These are phyloP conservation scores for Kodamaea sp. DNA, from an alignment of 1,139 yeast genomes.

Conservation along the genomic window DNA sequence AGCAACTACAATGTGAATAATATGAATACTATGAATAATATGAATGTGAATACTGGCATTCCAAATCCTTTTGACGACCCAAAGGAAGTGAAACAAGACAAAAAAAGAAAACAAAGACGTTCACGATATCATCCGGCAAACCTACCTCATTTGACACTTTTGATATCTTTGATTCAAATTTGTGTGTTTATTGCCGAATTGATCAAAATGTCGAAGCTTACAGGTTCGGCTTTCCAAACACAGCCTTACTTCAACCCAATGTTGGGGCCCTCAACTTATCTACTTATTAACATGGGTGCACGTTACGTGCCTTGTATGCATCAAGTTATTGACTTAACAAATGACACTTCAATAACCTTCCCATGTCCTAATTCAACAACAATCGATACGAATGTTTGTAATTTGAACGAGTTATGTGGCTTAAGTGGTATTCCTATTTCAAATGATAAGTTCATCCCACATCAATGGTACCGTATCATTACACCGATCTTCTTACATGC, in stretches of 20 bases:
- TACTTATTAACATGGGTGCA: slow-evolving; percentile 68
- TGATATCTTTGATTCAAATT: slow-evolving; percentile 50
- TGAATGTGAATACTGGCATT: no score
- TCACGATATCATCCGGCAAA: slow-evolving; percentile 45
- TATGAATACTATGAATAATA: no score
- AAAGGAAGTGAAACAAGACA: no score
- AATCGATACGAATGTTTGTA: slow-evolving; percentile 52
- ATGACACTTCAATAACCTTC: slow-evolving; percentile 43
- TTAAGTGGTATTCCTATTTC: slow-evolving; percentile 43
- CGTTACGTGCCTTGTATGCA: slow-evolving; percentile 74
- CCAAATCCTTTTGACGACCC: no score
- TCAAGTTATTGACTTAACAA: slow-evolving; percentile 47
- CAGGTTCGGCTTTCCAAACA: slow-evolving; percentile 69
- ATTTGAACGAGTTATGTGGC: slow-evolving; percentile 60
- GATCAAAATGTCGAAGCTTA: slow-evolving; percentile 52
- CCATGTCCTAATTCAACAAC: slow-evolving; percentile 74
- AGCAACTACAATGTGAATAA: no score
- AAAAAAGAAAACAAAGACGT: slow-evolving; percentile 14
- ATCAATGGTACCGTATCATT: slow-evolving; percentile 70
- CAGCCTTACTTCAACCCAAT: slow-evolving; percentile 74
- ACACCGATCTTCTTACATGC: slow-evolving; percentile 76
- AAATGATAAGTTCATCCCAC: slow-evolving; percentile 37
- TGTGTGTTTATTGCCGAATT: slow-evolving; percentile 68
- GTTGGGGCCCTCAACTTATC: slow-evolving; percentile 75
- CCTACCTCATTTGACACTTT: slow-evolving; percentile 45